These are phyloP conservation scores for Acacia confusa DNA, from an alignment of 306 rosid species.

Conservation along the genomic window DNA sequence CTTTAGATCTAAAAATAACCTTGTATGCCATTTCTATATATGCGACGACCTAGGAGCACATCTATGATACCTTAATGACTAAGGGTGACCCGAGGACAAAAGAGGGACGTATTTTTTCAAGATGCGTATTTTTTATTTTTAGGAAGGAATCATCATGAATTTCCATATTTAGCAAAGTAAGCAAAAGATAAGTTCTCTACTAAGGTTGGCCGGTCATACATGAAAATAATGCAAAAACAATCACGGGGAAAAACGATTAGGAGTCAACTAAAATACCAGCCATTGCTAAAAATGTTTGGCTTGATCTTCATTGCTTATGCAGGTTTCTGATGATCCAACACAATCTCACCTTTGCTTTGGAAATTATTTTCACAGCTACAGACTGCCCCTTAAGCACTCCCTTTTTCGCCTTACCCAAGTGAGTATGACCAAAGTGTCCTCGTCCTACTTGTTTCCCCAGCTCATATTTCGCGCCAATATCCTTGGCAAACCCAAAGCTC, in stretches of 20 bases:
- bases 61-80: not conserved
- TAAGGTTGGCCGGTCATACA: too few species aligned
- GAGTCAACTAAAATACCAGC: slow-evolving; percentile 26
- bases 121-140: too few species aligned
- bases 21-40: slow-evolving; percentile 5
- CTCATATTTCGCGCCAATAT: slow-evolving; percentile 78
- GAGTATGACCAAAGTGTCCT: slow-evolving; percentile 95
- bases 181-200: too few species aligned
- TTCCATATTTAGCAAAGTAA: too few species aligned
- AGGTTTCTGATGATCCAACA: not conserved
- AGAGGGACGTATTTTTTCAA: not conserved
- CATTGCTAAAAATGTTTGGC: slow-evolving; percentile 13
- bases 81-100: slow-evolving; percentile 1
- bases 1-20: slow-evolving; percentile 11
- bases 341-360: slow-evolving; percentile 82
- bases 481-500: slow-evolving; percentile 80
- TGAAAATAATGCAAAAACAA: too few species aligned
- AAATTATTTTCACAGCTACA: slow-evolving; percentile 89
- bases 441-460: slow-evolving; percentile 90
- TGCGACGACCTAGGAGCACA: not conserved
- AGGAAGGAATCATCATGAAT: not conserved
- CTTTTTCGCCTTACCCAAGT: slow-evolving; percentile 80
- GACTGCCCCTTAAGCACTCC: slow-evolving; percentile 84
- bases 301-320: slow-evolving; percentile 9
- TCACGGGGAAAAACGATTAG: too few species aligned